phyloP scores from a whole-genome alignment of 2,329 filamentous ascomycete genomes.

The Zasmidium citrigriseum region DNA sequence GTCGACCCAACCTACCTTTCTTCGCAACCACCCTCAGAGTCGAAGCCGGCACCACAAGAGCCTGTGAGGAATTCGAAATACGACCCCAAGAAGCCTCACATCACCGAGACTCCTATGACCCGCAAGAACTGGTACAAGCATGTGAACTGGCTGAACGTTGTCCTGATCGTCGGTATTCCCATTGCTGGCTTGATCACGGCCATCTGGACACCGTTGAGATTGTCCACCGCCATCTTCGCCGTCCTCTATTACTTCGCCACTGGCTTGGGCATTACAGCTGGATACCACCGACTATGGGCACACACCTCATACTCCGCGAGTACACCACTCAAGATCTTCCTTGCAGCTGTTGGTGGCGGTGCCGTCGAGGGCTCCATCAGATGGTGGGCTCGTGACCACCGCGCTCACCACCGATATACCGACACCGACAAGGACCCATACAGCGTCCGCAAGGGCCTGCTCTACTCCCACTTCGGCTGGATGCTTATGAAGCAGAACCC shows the following conservation, averaged over 20 bases:
- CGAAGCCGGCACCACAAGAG: slow-evolving; percentile 47
- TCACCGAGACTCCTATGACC: slow-evolving; percentile 80
- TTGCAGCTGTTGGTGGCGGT: slow-evolving; percentile 78
- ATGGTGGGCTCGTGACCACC: slow-evolving; percentile 87
- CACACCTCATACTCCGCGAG: slow-evolving; percentile 81
- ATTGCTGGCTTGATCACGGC: slow-evolving; percentile 71
- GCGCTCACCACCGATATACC: slow-evolving; percentile 87
- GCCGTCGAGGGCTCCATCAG: slow-evolving; percentile 83
- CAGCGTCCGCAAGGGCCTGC: slow-evolving; percentile 82
- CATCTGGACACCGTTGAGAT: slow-evolving; percentile 74
- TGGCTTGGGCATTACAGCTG: slow-evolving; percentile 46
- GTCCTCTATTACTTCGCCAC: slow-evolving; percentile 82
- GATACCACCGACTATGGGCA: slow-evolving; percentile 83
- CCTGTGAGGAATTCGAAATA: slow-evolving; percentile 55
- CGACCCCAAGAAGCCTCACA: slow-evolving; percentile 75
- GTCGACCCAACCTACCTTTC: slow-evolving; percentile 19
- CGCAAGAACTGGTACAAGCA: slow-evolving; percentile 84
- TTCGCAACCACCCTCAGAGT: slow-evolving; percentile 40
- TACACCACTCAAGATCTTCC: slow-evolving; percentile 75
- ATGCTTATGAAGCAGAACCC: slow-evolving; percentile 94
- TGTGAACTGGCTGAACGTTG: slow-evolving; percentile 89
- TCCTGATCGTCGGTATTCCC: slow-evolving; percentile 77
- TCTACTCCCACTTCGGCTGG: slow-evolving; percentile 85
- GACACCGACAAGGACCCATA: slow-evolving; percentile 92
- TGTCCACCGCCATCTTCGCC: slow-evolving; percentile 72